Evolutionary conservation across 805 yeast genomes (phyloP).

Genomic region (Wickerhamiella parazyma): DNA sequence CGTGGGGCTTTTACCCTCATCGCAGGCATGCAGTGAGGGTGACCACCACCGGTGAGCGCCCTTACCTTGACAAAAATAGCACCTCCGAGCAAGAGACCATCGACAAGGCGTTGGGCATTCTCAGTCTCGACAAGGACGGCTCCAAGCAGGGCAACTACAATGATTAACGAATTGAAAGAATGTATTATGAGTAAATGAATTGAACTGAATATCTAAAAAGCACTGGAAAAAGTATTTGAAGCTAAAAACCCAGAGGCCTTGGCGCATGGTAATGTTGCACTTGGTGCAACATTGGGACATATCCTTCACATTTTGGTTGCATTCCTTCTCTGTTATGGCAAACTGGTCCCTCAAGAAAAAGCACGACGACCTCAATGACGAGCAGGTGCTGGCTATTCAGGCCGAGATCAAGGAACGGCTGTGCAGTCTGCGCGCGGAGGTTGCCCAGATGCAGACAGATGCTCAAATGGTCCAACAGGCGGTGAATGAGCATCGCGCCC

Average conservation of each 20-base stretch:
- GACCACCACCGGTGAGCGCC: conserved; percentile 65
- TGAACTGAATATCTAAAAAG: too few species aligned
- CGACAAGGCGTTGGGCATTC: conserved; percentile 20
- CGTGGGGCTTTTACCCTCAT: conserved; percentile 58
- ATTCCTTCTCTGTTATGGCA: not conserved
- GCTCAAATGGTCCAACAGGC: not conserved
- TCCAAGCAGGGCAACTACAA: conserved; percentile 23
- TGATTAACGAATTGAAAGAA: conserved; percentile 15
- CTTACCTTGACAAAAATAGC: conserved; percentile 25
- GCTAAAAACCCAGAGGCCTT: too few species aligned
- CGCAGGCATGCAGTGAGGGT: conserved; percentile 63
- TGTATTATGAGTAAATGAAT: not conserved
- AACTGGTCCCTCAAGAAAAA: not conserved
- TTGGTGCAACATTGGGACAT: too few species aligned
- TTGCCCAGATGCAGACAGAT: not conserved
- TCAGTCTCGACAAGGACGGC: conserved; percentile 21
- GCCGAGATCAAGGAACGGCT: not conserved
- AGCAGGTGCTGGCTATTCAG: not conserved
- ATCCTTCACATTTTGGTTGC: too few species aligned
- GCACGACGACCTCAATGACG: not conserved
- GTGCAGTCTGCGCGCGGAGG: not conserved
- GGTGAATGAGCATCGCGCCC: not conserved
- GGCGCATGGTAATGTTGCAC: too few species aligned
- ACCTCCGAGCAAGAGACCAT: conserved; percentile 17
- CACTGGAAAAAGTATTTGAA: too few species aligned